These are phyloP conservation scores for Zarea fungicola DNA, from an alignment of 2,329 filamentous ascomycete species.

Conservation along the genomic window DNA sequence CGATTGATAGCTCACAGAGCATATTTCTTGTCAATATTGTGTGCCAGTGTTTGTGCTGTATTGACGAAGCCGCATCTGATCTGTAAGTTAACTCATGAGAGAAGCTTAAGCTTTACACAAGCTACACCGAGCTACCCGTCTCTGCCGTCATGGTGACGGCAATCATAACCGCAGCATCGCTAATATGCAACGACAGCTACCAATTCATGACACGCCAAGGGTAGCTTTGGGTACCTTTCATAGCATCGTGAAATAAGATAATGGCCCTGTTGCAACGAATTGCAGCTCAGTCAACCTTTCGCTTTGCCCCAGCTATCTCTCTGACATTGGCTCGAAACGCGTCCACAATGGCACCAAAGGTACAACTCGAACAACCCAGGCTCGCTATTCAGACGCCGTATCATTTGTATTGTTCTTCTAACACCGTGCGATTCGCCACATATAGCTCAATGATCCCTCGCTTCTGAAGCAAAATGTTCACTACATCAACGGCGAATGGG, in stretches of 20 bases:
- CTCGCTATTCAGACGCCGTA: background rate
- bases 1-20: background rate
- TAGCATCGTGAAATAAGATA: background rate
- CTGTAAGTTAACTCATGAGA: too few relatives aligned
- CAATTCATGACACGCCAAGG: background rate
- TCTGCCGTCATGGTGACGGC: too few relatives aligned
- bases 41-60: background rate
- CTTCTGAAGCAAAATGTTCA: conserved; percentile 77
- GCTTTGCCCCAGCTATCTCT: conserved; percentile 26
- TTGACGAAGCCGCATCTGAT: too few relatives aligned
- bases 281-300: conserved; percentile 24
- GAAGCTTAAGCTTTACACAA: too few relatives aligned
- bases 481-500: conserved; percentile 93
- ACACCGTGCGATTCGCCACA: background rate
- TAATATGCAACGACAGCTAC: background rate
- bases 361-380: conserved; percentile 15
- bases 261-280: conserved; percentile 30
- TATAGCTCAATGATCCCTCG: conserved; percentile 68
- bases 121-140: too few relatives aligned
- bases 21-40: background rate
- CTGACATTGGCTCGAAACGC: conserved; percentile 31
- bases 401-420: background rate
- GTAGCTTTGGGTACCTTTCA: background rate
- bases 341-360: conserved; percentile 46
- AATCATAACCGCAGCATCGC: too few relatives aligned